A percentile compares a stretch with the other conserved stretches of the same genome.
phyloP scores from a whole-genome alignment of 2,329 filamentous ascomycete genomes.

The Ascochyta fabae region DNA sequence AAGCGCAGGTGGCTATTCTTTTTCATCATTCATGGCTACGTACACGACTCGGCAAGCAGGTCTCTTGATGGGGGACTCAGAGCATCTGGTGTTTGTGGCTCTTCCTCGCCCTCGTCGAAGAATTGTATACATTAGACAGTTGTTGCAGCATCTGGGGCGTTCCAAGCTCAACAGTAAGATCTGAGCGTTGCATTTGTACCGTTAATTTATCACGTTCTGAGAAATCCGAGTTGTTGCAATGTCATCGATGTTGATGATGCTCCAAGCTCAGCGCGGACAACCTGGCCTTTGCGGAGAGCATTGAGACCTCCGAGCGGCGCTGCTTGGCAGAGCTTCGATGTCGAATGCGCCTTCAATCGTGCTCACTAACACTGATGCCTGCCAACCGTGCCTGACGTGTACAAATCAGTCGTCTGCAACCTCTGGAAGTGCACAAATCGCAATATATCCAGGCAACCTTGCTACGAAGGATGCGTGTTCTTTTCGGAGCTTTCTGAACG shows the following conservation, averaged over 20 bases:
- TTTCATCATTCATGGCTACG: slow-evolving; percentile 2
- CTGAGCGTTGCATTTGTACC: slow-evolving; percentile 23
- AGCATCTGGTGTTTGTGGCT: slow-evolving; percentile 19
- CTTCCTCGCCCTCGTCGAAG: not conserved
- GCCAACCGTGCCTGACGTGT: slow-evolving; percentile 16
- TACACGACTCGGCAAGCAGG: slow-evolving; percentile 26
- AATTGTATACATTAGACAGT: slow-evolving; percentile 44
- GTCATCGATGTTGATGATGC: not conserved
- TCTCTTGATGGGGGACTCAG: slow-evolving; percentile 20
- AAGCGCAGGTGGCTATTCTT: not conserved
- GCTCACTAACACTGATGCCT: slow-evolving; percentile 25
- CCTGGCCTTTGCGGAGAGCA: slow-evolving; percentile 25
- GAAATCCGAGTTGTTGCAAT: not conserved
- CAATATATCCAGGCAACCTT: slow-evolving; percentile 19
- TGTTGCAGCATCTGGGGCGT: slow-evolving; percentile 45
- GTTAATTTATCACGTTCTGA: slow-evolving; percentile 11
- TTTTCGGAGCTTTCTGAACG: slow-evolving; percentile 31
- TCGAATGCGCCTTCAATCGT: slow-evolving; percentile 3
- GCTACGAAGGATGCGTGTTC: slow-evolving; percentile 36
- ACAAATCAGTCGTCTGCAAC: slow-evolving; percentile 18
- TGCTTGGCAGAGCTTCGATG: slow-evolving; percentile 17
- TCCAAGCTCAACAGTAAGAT: slow-evolving; percentile 25
- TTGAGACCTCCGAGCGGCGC: slow-evolving; percentile 17
- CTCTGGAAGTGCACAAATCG: not conserved
- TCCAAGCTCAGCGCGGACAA: slow-evolving; percentile 14